A percentile compares a stretch with the other conserved stretches of the same genome.
Conservation (phyloP, 1,139 yeast species). For the Saccharomyces hybrid region DNA sequence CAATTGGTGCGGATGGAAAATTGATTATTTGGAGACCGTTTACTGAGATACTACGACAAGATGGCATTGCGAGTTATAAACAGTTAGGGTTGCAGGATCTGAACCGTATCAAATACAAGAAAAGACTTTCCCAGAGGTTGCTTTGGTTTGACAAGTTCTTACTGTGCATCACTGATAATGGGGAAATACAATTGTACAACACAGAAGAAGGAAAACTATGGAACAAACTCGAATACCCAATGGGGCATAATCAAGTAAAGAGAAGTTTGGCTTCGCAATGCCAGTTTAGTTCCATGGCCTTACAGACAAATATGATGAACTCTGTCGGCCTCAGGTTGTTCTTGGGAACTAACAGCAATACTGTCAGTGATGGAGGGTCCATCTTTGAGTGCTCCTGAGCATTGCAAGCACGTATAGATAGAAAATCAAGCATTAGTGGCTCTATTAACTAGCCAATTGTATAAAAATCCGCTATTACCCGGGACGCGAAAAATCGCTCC, state of each 20-base stretch:
- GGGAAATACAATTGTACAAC: constrained; percentile 63
- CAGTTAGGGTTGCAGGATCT: not conserved
- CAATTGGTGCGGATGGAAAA: constrained; percentile 25
- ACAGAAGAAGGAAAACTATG: constrained; percentile 51
- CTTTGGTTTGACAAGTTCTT: constrained; percentile 51
- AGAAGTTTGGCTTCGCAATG: constrained; percentile 1
- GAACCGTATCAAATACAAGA: constrained; percentile 30
- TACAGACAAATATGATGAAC: constrained; percentile 8
- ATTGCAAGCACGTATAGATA: not conserved
- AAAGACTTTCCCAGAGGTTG: constrained; percentile 38
- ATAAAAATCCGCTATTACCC: not conserved
- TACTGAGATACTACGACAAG: not conserved
- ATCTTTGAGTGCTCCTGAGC: not conserved
- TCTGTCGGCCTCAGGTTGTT: constrained; percentile 16
- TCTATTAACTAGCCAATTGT: not conserved
- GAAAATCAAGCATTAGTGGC: not conserved
- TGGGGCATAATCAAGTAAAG: constrained; percentile 2
- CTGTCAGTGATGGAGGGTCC: not conserved
- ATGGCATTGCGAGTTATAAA: not conserved
- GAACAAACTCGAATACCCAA: constrained; percentile 17
- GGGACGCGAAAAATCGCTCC: not conserved
- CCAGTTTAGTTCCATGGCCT: constrained; percentile 3
- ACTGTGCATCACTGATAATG: constrained; percentile 60
- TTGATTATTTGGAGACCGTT: constrained; percentile 24
- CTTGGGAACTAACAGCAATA: constrained; percentile 14